Conservation (phyloP, 345 rosid genomes). For the Eucalyptus paniculata region DNA sequence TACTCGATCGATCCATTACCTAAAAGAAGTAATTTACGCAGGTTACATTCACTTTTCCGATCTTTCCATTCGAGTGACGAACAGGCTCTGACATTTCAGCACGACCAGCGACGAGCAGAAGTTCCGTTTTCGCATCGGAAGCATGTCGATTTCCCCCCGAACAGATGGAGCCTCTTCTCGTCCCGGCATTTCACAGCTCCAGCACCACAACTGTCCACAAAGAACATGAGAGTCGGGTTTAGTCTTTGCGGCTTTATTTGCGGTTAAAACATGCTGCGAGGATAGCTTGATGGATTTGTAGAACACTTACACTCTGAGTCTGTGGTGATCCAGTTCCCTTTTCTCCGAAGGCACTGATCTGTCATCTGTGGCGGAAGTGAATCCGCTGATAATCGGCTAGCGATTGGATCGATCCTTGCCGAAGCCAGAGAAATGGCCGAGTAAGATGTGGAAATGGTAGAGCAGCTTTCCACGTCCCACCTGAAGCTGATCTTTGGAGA, state of each 20-base stretch:
- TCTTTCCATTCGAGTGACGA: not conserved
- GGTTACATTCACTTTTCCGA: not conserved
- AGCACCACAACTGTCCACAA: constrained; percentile 66
- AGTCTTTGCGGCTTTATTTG: too few relatives aligned
- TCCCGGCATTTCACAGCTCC: constrained; percentile 38
- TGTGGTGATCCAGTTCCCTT: constrained; percentile 88
- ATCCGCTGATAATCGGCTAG: constrained; percentile 16
- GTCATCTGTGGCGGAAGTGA: constrained; percentile 22
- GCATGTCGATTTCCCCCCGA: not conserved
- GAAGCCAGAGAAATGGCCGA: constrained; percentile 44
- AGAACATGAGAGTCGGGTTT: not conserved
- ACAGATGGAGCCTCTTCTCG: not conserved
- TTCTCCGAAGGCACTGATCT: constrained; percentile 4
- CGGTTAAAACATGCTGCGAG: not conserved
- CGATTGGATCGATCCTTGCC: constrained; percentile 13
- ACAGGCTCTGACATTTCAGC: not conserved
- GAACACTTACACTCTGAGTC: constrained; percentile 69
- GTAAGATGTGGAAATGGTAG: constrained; percentile 29
- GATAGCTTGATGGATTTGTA: not conserved
- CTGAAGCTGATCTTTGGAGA: constrained; percentile 65
- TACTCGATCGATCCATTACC: not conserved
- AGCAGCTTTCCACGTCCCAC: constrained; percentile 71
- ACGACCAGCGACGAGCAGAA: not conserved
- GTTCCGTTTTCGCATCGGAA: not conserved
- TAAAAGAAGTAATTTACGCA: not conserved